phyloP scores from a whole-genome alignment of 306 rosid genomes.

The Malus asiatica region DNA sequence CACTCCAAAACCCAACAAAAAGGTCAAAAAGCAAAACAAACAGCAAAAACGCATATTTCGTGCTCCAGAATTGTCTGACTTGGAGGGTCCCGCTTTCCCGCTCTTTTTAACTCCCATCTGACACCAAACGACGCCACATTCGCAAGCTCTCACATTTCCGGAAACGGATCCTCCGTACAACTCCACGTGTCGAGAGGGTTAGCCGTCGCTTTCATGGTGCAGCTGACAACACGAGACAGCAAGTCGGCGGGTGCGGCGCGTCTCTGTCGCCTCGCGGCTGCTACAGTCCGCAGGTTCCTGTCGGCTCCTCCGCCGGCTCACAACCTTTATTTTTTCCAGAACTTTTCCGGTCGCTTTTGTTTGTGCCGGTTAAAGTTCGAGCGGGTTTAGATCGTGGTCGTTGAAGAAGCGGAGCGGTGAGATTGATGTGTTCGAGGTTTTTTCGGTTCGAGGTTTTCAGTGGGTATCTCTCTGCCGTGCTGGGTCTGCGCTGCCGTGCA shows the following conservation, averaged over 20 bases:
- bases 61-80: neutral
- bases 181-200: constrained; percentile 14
- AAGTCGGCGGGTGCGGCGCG: constrained; percentile 58
- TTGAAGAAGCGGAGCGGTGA: no score
- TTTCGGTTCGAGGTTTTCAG: neutral
- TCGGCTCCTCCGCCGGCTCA: constrained; percentile 16
- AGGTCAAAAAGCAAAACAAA: neutral
- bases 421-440: constrained; percentile 8
- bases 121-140: neutral
- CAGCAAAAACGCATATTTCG: neutral
- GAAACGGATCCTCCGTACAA: neutral
- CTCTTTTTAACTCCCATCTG: neutral
- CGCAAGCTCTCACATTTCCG: constrained; percentile 20
- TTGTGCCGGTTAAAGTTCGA: neutral
- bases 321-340: neutral
- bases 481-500: no score
- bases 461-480: neutral
- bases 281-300: constrained; percentile 18
- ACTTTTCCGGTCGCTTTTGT: neutral
- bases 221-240: neutral
- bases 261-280: constrained; percentile 30
- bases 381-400: neutral
- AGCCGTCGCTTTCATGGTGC: constrained; percentile 29
- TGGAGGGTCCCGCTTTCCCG: neutral
- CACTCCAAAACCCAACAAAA: neutral